Conservation (phyloP, 345 rosid genomes). For the Brassica rapa region DNA sequence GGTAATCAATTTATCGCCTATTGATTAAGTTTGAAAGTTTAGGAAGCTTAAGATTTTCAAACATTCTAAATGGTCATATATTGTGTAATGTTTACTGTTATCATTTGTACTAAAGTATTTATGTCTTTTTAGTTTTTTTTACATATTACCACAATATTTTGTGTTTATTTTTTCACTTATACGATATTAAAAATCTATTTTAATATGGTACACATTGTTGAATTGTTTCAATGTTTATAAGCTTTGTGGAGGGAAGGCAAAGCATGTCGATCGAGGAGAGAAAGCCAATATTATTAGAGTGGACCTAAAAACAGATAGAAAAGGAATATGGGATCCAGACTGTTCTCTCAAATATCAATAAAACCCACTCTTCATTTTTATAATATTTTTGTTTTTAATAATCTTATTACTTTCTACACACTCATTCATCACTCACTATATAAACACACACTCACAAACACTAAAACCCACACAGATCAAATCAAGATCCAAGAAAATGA, state of each 20-base stretch:
- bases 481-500: slow-evolving; percentile 41
- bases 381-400: neutral
- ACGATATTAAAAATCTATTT: neutral
- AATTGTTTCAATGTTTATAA: neutral
- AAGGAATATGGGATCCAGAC: slow-evolving; percentile 67
- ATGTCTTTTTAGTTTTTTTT: no score
- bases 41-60: neutral
- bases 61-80: neutral
- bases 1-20: no score
- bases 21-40: no score
- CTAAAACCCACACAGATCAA: slow-evolving; percentile 6
- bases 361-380: slow-evolving; percentile 32
- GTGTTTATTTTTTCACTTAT: neutral
- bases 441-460: slow-evolving; percentile 33
- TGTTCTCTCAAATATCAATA: slow-evolving; percentile 37
- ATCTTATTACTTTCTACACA: slow-evolving; percentile 23
- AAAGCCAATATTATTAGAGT: slow-evolving; percentile 24
- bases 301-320: slow-evolving; percentile 28
- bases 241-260: slow-evolving; percentile 23
- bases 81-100: neutral
- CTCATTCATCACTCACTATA: slow-evolving; percentile 35
- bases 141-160: neutral
- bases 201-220: neutral
- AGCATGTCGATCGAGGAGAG: slow-evolving; percentile 24
- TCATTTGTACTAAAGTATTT: neutral